Base-by-base conservation (phyloP, 306 rosid genomes). In the Citrullus amarus region DNA sequence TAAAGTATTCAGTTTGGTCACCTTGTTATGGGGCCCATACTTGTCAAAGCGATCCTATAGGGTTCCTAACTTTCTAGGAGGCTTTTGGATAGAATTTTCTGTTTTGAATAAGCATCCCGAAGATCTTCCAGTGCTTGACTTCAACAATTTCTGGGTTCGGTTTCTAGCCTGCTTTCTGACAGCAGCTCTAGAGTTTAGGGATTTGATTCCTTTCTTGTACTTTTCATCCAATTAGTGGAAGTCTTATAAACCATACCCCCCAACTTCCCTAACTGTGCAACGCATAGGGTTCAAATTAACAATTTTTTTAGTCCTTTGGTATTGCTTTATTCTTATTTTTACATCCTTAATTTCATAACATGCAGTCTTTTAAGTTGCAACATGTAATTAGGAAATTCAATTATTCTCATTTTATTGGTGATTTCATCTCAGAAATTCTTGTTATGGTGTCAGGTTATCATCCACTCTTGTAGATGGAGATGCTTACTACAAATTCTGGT, bases 401-500 rank as follows among this genome's bases (percentile, higher is more conserved):
- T 43, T 44, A 20, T 43, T 43, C 36, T 11, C 53, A 69, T 72
- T 72, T 48, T 50, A 14, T 72, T 72, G 77, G 25, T 8, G 8
- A 38, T 25, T 48, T 46, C 43, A 28, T 71, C 59, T 14, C 56
- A 14, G 36, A 20, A 72, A 50, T 30, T 48, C 22, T 30, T 30
- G 41, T 71, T 72, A 32, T 59, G 2, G 75, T 50, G 43, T 28
- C 77, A 50, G 77, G 60, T 72, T 50, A 30, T 28, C 77, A 72
- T 72, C 77, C 9, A 51, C 77, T 59, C 60, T 30, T 8, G 43
- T 8, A 71, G 66, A 85, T 84, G 89, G 61, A 46, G 78, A 78
- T 67, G 18, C 34, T 83, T 34, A 79, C 86, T 76, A 83, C 81
- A n/a, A 88, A 67, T 77, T 56, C 82, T 56, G 82, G 84, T 79